Evolutionary conservation across 768 basidiomycete species (phyloP).

Genomic region (Harrya chromipes): DNA sequence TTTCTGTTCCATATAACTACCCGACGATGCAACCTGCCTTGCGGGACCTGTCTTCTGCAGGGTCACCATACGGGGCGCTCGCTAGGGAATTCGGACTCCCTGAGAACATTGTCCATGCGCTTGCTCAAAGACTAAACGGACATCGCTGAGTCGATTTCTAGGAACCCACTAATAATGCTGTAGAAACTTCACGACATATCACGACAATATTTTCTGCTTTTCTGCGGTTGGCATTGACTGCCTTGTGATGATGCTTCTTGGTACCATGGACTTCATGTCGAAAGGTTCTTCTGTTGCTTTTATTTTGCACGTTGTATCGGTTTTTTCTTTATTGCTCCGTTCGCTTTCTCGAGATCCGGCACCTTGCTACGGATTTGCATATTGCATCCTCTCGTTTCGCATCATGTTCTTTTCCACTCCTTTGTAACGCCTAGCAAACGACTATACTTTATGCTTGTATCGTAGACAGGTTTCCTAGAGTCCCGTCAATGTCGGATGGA

Average conservation of each 20-base stretch:
- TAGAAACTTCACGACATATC: slow-evolving; percentile 17
- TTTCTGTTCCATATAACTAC: slow-evolving; percentile 12
- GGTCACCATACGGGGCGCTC: slow-evolving; percentile 45
- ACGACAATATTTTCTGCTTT: slow-evolving; percentile 12
- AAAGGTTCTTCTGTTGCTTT: slow-evolving; percentile 9
- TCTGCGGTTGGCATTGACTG: slow-evolving; percentile 27
- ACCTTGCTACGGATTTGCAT: slow-evolving; percentile 29
- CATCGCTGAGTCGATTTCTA: slow-evolving; percentile 16
- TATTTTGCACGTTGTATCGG: slow-evolving; percentile 14
- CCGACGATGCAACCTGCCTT: slow-evolving; percentile 8
- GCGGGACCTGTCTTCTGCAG: slow-evolving; percentile 13
- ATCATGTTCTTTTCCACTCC: slow-evolving; percentile 11
- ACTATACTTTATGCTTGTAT: slow-evolving; percentile 27
- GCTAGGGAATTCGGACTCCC: slow-evolving; percentile 77
- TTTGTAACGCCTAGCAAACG: slow-evolving; percentile 24
- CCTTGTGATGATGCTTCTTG: slow-evolving; percentile 24
- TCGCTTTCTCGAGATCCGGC: slow-evolving; percentile 13
- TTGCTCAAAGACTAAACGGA: slow-evolving; percentile 52
- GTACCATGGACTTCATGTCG: slow-evolving; percentile 17
- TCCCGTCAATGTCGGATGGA: slow-evolving; percentile 1
- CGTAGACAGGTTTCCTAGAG: slow-evolving; percentile 20
- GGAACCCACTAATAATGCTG: neutral
- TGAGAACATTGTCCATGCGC: slow-evolving; percentile 60
- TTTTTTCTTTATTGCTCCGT: slow-evolving; percentile 16
- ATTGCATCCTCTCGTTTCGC: slow-evolving; percentile 18